phyloP scores from a whole-genome alignment of 495 filamentous ascomycete genomes.

The Hyaloscypha variabilis region DNA sequence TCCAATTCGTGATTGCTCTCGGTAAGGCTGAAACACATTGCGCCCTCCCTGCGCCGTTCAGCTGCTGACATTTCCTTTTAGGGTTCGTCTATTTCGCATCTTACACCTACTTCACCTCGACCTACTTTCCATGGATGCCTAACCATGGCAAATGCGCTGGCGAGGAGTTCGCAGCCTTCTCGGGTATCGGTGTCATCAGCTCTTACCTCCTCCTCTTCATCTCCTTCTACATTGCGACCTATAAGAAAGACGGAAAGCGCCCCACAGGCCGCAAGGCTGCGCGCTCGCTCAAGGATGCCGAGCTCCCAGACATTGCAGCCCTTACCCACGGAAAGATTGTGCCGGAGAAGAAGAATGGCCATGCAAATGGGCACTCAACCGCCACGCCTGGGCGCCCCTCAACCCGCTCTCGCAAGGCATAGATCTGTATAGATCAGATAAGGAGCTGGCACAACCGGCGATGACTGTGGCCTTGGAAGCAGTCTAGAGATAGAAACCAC shows the following conservation, averaged over 20 bases:
- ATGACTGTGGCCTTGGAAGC: constrained; percentile 14
- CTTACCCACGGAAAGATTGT: constrained; percentile 36
- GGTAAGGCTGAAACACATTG: constrained; percentile 49
- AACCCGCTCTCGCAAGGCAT: constrained; percentile 62
- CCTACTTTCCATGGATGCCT: constrained; percentile 86
- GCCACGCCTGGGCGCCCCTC: constrained; percentile 49
- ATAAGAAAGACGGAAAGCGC: constrained; percentile 80
- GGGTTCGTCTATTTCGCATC: constrained; percentile 92
- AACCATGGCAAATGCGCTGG: constrained; percentile 86
- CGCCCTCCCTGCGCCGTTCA: not conserved
- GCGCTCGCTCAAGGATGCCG: constrained; percentile 42
- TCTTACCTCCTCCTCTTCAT: constrained; percentile 98
- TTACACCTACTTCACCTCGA: constrained; percentile 91
- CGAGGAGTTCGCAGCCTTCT: constrained; percentile 95
- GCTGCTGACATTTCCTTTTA: constrained; percentile 34
- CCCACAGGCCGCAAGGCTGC: constrained; percentile 58
- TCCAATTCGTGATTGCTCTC: constrained; percentile 79
- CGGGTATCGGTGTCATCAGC: constrained; percentile 87
- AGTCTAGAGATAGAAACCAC: constrained; percentile 21
- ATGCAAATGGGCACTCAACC: constrained; percentile 34
- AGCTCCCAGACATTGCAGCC: constrained; percentile 36
- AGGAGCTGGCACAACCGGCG: constrained; percentile 12
- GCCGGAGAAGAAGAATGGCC: constrained; percentile 33
- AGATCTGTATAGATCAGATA: constrained; percentile 26
- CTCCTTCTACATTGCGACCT: constrained; percentile 97